These are phyloP conservation scores for Neurospora sp. DNA, from an alignment of 495 filamentous ascomycete genomes.

Conservation along the genomic window DNA sequence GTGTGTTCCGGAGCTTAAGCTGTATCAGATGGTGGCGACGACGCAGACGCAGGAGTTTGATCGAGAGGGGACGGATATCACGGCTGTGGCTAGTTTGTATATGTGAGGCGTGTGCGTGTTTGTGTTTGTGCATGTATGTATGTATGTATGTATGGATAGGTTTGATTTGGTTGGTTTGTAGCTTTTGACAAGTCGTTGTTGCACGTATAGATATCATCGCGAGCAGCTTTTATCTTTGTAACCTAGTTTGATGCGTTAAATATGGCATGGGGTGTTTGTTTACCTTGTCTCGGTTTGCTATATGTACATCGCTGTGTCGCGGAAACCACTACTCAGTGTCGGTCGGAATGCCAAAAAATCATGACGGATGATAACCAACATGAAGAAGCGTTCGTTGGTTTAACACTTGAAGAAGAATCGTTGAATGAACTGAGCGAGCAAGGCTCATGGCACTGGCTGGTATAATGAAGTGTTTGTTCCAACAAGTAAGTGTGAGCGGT, in stretches of 20 bases:
- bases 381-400: neutral
- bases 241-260: neutral
- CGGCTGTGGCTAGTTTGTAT: constrained; percentile 77
- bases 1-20: constrained; percentile 38
- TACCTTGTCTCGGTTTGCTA: neutral
- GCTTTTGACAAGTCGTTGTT: neutral
- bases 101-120: constrained; percentile 36
- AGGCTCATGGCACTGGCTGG: neutral
- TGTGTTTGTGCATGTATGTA: neutral
- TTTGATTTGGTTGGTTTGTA: neutral
- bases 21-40: constrained; percentile 90
- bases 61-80: constrained; percentile 94
- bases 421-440: neutral
- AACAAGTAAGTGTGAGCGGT: neutral
- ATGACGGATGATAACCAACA: neutral
- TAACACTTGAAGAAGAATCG: neutral
- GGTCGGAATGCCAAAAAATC: neutral
- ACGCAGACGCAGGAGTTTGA: constrained; percentile 93
- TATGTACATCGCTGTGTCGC: neutral
- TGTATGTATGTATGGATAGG: neutral
- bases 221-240: neutral
- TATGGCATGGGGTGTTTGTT: neutral
- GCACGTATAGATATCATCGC: neutral
- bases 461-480: no score
- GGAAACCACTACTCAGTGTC: neutral